These are phyloP conservation scores for Powellomyces hirtus DNA, from an alignment of 192 early-diverging fungal genomes.

Conservation along the genomic window DNA sequence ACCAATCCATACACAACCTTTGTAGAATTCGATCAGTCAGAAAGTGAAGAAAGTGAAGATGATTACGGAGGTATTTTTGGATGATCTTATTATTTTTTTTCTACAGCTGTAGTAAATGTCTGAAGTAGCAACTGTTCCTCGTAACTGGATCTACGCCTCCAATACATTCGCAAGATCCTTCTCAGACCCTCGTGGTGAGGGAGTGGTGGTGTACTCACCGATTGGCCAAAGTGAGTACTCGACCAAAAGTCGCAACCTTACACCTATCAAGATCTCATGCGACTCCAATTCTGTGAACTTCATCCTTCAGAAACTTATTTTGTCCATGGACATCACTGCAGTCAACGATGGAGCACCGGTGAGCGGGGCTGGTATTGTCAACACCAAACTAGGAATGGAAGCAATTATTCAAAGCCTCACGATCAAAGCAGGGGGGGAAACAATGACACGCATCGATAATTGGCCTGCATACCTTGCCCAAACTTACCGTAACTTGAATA, in stretches of 20 bases:
- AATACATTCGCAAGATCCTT: not conserved
- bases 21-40: too few relatives aligned
- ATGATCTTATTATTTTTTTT: too few relatives aligned
- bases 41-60: too few relatives aligned
- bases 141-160: constrained; percentile 1
- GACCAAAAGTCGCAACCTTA: not conserved
- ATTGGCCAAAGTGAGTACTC: constrained; percentile 3
- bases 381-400: not conserved
- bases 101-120: too few relatives aligned
- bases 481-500: not conserved
- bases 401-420: too few relatives aligned
- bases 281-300: not conserved
- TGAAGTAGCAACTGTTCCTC: not conserved
- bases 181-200: not conserved
- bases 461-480: constrained; percentile 1
- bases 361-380: not conserved
- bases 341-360: not conserved
- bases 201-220: not conserved
- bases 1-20: too few relatives aligned
- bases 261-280: not conserved
- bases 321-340: constrained; percentile 2
- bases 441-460: not conserved
- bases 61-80: too few relatives aligned
- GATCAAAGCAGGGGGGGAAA: too few relatives aligned
- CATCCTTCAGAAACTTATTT: not conserved